These are phyloP conservation scores for Carex parvula DNA, from an alignment of 176 grass and related monocot genomes.

Conservation along the genomic window DNA sequence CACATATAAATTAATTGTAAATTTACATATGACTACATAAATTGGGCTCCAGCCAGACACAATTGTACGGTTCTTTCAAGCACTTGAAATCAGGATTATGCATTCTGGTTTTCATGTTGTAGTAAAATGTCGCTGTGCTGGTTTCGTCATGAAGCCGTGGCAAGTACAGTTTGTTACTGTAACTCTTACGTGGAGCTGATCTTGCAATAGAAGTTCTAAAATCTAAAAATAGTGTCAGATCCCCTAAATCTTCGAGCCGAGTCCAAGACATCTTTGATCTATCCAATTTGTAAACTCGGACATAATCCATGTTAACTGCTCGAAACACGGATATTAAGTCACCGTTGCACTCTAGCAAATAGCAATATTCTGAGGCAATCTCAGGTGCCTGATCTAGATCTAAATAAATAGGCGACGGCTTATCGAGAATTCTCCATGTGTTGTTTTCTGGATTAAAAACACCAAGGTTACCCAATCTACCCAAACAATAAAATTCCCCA, in stretches of 20 bases:
- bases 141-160: background rate
- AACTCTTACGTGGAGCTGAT: background rate
- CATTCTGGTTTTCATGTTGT: background rate
- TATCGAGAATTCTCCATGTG: conserved; percentile 36
- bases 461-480: conserved; percentile 26
- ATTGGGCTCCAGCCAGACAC: background rate
- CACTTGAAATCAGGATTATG: background rate
- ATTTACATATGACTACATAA: too few species aligned
- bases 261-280: conserved; percentile 2
- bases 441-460: conserved; percentile 32
- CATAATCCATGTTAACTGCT: background rate
- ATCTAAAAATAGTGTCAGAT: conserved; percentile 7
- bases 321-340: conserved; percentile 30
- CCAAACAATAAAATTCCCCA: conserved; percentile 32
- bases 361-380: background rate
- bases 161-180: background rate
- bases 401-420: conserved; percentile 11
- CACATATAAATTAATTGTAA: too few species aligned
- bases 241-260: background rate
- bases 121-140: background rate
- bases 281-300: conserved; percentile 14
- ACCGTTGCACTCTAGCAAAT: conserved; percentile 22
- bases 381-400: background rate
- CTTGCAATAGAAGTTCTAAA: conserved; percentile 1
- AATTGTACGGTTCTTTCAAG: background rate